Percentiles rank a stretch among this genome's conserved stretches.
phyloP scores from a whole-genome alignment of 441 rosid species.

The Adansonia rubrostipa region DNA sequence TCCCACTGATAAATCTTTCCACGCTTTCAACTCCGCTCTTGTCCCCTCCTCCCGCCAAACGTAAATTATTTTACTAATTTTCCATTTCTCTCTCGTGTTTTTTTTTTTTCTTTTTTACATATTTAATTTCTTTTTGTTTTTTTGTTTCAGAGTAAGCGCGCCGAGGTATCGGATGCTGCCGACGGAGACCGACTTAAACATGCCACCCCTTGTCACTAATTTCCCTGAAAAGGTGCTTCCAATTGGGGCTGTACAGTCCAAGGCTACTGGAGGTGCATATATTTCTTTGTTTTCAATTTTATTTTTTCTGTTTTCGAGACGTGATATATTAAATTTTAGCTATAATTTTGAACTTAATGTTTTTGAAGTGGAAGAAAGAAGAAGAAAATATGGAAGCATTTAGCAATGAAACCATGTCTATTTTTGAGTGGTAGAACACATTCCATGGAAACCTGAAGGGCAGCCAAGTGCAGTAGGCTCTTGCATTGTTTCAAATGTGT shows the following conservation, averaged over 20 bases:
- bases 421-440: neutral
- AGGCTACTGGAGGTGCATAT: constrained; percentile 61
- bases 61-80: constrained; percentile 34
- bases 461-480: too few species aligned
- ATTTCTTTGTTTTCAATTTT: neutral
- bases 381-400: neutral
- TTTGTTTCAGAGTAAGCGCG: constrained; percentile 57
- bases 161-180: constrained; percentile 82
- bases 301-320: neutral
- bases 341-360: neutral
- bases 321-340: neutral
- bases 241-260: constrained; percentile 57
- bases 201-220: constrained; percentile 64
- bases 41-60: constrained; percentile 69
- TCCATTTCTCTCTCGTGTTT: neutral
- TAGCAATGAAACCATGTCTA: neutral
- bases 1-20: constrained; percentile 74
- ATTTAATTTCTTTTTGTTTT: neutral
- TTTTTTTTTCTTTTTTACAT: neutral
- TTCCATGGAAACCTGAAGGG: too few species aligned
- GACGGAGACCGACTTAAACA: constrained; percentile 79
- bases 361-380: neutral
- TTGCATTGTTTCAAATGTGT: too few species aligned
- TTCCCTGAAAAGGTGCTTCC: constrained; percentile 75
- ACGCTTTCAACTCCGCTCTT: constrained; percentile 66